These are phyloP conservation scores for Colletotrichum lentis DNA, from an alignment of 2,329 filamentous ascomycete species.

Conservation along the genomic window DNA sequence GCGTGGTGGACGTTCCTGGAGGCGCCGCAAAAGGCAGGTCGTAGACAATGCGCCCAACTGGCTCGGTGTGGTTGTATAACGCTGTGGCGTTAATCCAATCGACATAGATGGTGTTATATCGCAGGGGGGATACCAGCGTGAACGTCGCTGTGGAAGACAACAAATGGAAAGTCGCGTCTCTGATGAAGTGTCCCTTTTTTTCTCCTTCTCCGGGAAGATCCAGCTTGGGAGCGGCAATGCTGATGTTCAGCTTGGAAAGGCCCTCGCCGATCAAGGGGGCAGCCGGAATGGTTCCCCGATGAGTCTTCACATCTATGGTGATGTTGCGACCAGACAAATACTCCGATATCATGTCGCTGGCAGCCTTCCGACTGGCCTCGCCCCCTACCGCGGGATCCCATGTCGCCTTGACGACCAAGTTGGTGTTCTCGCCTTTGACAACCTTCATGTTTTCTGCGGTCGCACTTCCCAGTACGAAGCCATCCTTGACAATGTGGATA, in stretches of 20 bases:
- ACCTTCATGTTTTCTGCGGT: conserved; percentile 71
- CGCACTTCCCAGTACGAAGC: conserved; percentile 77
- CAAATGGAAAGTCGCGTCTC: conserved; percentile 85
- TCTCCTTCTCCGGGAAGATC: conserved; percentile 61
- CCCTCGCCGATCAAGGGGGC: conserved; percentile 76
- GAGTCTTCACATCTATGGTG: conserved; percentile 75
- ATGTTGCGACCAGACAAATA: conserved; percentile 91
- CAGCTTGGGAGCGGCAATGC: conserved; percentile 75
- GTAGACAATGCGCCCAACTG: conserved; percentile 80
- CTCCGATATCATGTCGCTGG: conserved; percentile 78
- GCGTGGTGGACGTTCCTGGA: conserved; percentile 76
- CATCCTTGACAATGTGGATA: conserved; percentile 78
- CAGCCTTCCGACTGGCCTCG: conserved; percentile 65
- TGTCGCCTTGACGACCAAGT: conserved; percentile 70
- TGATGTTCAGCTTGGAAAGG: conserved; percentile 75
- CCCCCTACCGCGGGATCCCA: conserved; percentile 80
- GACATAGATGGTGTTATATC: conserved; percentile 76
- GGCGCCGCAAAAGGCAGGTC: conserved; percentile 77
- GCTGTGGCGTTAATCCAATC: conserved; percentile 85
- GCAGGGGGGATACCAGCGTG: conserved; percentile 79
- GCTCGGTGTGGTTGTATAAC: conserved; percentile 81
- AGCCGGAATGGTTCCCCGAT: conserved; percentile 75
- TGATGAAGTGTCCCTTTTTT: conserved; percentile 74
- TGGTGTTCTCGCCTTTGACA: conserved; percentile 73
- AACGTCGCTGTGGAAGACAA: conserved; percentile 88